phyloP scores from a whole-genome alignment of 2,329 filamentous ascomycete species.

The Alternaria sp. region DNA sequence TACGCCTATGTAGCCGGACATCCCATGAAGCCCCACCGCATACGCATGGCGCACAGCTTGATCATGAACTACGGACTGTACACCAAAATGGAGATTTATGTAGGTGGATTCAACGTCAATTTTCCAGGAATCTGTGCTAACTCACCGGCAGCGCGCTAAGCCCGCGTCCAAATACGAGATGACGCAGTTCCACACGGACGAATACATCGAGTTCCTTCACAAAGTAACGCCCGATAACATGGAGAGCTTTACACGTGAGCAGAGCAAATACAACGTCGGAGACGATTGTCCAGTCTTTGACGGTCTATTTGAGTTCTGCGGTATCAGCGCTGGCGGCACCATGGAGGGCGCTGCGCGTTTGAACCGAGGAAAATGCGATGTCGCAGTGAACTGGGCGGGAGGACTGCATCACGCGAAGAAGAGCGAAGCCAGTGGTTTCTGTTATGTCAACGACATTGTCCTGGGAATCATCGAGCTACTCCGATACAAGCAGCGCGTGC shows the following conservation, averaged over 20 bases:
- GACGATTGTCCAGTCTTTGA: slow-evolving; percentile 71
- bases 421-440: slow-evolving; percentile 92
- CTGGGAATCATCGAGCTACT: slow-evolving; percentile 89
- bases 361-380: slow-evolving; percentile 72
- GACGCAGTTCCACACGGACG: slow-evolving; percentile 76
- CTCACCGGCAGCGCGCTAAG: slow-evolving; percentile 46
- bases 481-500: slow-evolving; percentile 79
- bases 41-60: slow-evolving; percentile 69
- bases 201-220: slow-evolving; percentile 74
- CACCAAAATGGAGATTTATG: slow-evolving; percentile 76
- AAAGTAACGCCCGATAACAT: slow-evolving; percentile 99
- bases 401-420: slow-evolving; percentile 97
- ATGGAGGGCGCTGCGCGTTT: slow-evolving; percentile 75
- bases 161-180: slow-evolving; percentile 71
- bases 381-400: slow-evolving; percentile 75
- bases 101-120: slow-evolving; percentile 44
- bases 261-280: slow-evolving; percentile 76
- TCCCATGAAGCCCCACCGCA: slow-evolving; percentile 72
- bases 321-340: slow-evolving; percentile 71
- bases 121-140: slow-evolving; percentile 14
- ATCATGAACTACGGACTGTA: slow-evolving; percentile 78
- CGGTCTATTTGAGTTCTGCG: slow-evolving; percentile 73
- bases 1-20: slow-evolving; percentile 88
- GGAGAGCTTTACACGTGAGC: slow-evolving; percentile 89
- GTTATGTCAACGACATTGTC: slow-evolving; percentile 98